Percentiles rank a stretch among this genome's conserved stretches.
Conservation (phyloP, 2,329 filamentous ascomycete species). For the Phialophora expanda region DNA sequence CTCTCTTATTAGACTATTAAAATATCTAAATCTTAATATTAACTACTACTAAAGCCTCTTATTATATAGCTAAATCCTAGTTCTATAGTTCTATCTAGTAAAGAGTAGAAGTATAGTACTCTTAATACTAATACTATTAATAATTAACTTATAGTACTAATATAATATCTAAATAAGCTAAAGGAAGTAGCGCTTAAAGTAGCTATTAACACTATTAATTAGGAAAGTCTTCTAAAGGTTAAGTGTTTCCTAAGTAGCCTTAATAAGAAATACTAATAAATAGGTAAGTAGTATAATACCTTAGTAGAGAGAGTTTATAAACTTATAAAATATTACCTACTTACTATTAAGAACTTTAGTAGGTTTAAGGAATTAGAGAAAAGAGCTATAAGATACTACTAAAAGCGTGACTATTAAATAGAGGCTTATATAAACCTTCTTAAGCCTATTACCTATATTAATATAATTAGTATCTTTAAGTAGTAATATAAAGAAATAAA, state of each 20-base stretch:
- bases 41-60: not conserved
- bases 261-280: conserved; percentile 1
- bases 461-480: too few species aligned
- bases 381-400: too few species aligned
- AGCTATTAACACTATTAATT: not conserved
- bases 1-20: not conserved
- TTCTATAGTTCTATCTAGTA: not conserved
- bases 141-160: not conserved
- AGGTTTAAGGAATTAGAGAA: too few species aligned
- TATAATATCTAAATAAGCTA: not conserved
- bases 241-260: not conserved
- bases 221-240: not conserved
- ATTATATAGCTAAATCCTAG: not conserved
- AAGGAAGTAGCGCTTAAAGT: not conserved
- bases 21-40: not conserved
- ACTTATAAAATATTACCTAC: not conserved
- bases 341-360: too few species aligned
- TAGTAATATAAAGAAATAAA: too few species aligned
- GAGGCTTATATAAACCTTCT: too few species aligned
- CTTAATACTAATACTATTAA: not conserved
- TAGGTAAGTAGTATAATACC: not conserved
- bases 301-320: not conserved
- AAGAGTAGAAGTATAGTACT: not conserved
- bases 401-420: too few species aligned
- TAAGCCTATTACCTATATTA: too few species aligned